Evolutionary conservation across 352 stramenopile species (phyloP), one percentile per base, ranked within the genome.

Genomic region (Plasmopara halstedii): DNA sequence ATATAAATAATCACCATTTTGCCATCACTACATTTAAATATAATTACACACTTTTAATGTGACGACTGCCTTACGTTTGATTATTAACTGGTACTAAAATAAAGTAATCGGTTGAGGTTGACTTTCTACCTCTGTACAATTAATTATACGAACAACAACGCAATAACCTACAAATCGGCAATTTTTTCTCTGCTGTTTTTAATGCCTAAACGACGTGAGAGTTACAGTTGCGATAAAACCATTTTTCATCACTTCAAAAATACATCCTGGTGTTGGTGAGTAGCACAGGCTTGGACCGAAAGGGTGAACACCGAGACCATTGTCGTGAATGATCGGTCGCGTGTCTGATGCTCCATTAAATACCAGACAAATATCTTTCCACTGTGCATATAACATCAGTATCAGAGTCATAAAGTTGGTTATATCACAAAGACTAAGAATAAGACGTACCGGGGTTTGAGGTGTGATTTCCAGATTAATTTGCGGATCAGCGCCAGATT

Each of bases 201-300:
- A 29, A 6, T 29, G 6, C 11, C 25, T 29, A 6, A 4, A 29
- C 1, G 25, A 29, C 25, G 25, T 29, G 4, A 90, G 57, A 1
- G 76, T 88, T 19, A 91, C 69, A 48, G 74, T 91, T 9, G 76
- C 80, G 29, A 91, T 70, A 40, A 66, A 74, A 17, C 70, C 80
- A 29, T 83, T 91, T 59, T 85, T 86, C 61, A 91, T 76, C 35
- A 91, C 74, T 54, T 93, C 81, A 18, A 93, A 87, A 23, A 83
- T 76, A 50, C 81, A 93, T 0, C 79, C 81, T 50, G 71, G 62
- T 4, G 69, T 64, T 25, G 71, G 78, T 10, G 70, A 73, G 56
- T 93, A 93, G 52, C 77, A 93, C 35, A 86, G 55, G 21, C 61
- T 88, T 15, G 81, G 85, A 10, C 76, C 75, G 37, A 93, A 93